Conservation (phyloP, 352 stramenopile genomes). For the Phytophthora kernoviae region DNA sequence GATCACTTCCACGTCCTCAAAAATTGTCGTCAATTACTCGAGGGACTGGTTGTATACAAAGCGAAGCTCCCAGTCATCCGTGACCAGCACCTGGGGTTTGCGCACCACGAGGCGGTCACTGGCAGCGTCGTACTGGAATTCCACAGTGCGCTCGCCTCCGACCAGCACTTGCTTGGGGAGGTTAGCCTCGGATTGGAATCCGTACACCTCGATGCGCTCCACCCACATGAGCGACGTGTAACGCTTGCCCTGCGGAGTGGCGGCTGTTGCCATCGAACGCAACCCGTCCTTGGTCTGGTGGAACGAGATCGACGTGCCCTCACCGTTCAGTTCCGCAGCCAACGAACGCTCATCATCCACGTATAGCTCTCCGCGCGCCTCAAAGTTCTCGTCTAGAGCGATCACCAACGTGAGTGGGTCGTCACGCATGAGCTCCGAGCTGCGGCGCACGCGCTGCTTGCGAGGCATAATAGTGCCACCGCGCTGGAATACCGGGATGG, state of each 20-base stretch:
- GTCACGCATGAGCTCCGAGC: slow-evolving; percentile 93
- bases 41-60: slow-evolving; percentile 52
- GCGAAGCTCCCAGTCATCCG: slow-evolving; percentile 70
- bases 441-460: slow-evolving; percentile 96
- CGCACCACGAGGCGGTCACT: slow-evolving; percentile 79
- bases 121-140: slow-evolving; percentile 73
- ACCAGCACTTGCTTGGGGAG: slow-evolving; percentile 54
- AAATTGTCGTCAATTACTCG: slow-evolving; percentile 18
- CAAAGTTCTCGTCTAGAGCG: slow-evolving; percentile 84
- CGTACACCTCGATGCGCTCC: slow-evolving; percentile 87
- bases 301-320: slow-evolving; percentile 59
- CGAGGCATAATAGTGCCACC: slow-evolving; percentile 95
- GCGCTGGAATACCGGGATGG: slow-evolving; percentile 97
- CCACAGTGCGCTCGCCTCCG: slow-evolving; percentile 38
- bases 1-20: slow-evolving; percentile 15
- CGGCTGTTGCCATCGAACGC: slow-evolving; percentile 24
- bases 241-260: slow-evolving; percentile 33
- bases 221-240: slow-evolving; percentile 69
- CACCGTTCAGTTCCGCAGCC: slow-evolving; percentile 53
- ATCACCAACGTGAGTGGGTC: slow-evolving; percentile 98
- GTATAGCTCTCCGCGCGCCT: slow-evolving; percentile 92
- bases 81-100: slow-evolving; percentile 78
- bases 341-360: slow-evolving; percentile 97
- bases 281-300: slow-evolving; percentile 44
- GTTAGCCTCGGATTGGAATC: slow-evolving; percentile 47